Evolutionary conservation across 108 stramenopile species (phyloP), one percentile per base, ranked within the genome.

Genomic region (Nannochloropsis granulata): DNA sequence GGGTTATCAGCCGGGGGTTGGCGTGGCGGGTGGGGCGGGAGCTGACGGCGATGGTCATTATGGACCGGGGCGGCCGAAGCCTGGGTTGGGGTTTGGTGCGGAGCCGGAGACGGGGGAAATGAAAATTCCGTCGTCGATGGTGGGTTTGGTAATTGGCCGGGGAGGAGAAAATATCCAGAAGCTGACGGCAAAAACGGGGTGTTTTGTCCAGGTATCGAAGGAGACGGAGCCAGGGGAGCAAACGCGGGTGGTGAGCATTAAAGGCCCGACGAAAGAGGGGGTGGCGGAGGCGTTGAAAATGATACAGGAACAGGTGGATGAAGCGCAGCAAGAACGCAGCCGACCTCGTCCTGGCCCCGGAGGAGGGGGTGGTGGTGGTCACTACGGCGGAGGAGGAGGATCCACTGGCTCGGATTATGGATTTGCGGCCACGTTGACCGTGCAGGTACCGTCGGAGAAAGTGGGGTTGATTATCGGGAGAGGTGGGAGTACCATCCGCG

Each of bases 391-490:
- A 16, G 56, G 56, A n/a, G 56, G 56, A 46, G 26, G 26, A 12
- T 5, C 21, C 16, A 5, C 16, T 19, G n/a, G 43, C 3, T 44
- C 44, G 10, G 42, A 81, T 19, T 81, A 81, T 23, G 81, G 81
- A 3, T 19, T 71, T 71, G 56, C 56, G 56, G 56, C 56, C 21
- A 71, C 56, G 21, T n/a, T 71, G 21, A 71, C 56, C 16, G 56
- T 71, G 56, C 56, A 5, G 11, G 56, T 71, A 10, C 56, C 56
- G 21, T 71, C 56, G 56, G 56, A 71, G 21, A 71, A 71, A 71
- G 96, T 98, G 0, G 98, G 98, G 12, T 92, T 98, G 21, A 93
- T 99, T 84, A 99, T 99, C 89, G 98, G 98, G 23, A 96, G 95
- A 90, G 95, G 94, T 0, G 98, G 98, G 24, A 82, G 88, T 13